Conservation (phyloP, 2,329 filamentous ascomycete species). For the Aspergillus sp. region DNA sequence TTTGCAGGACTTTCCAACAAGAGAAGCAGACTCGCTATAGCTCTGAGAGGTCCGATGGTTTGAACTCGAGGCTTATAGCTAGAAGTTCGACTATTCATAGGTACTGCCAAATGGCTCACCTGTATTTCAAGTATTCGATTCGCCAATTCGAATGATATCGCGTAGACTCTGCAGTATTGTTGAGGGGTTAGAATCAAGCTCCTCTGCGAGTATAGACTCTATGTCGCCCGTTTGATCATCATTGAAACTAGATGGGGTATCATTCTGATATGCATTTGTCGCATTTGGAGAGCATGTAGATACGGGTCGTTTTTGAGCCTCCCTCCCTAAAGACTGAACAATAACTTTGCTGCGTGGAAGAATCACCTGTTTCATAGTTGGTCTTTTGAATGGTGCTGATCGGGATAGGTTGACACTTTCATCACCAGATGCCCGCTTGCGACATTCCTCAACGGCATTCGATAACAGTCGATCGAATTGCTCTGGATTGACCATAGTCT, state of each 20-base stretch:
- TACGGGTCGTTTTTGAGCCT: conserved; percentile 1
- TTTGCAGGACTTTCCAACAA: too few relatives aligned
- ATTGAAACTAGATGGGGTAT: background rate
- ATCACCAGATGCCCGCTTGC: conserved; percentile 1
- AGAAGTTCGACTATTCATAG: background rate
- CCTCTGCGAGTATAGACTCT: background rate
- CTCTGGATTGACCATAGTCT: conserved; percentile 1
- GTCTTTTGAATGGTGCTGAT: conserved; percentile 3
- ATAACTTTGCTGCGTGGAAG: conserved; percentile 9
- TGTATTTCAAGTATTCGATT: background rate
- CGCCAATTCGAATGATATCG: conserved; percentile 2
- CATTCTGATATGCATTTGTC: background rate
- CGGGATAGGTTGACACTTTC: background rate
- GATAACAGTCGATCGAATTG: conserved; percentile 3
- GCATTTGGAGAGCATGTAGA: background rate
- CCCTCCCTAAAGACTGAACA: conserved; percentile 6
- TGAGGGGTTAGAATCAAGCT: background rate
- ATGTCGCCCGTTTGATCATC: background rate
- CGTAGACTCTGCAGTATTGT: conserved; percentile 3
- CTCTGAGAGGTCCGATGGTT: too few relatives aligned
- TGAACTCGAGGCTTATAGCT: too few relatives aligned
- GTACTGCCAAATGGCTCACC: background rate
- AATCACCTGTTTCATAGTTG: conserved; percentile 8
- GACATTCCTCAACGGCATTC: conserved; percentile 4
- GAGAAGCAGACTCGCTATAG: too few relatives aligned